Evolutionary conservation across 768 basidiomycete species (phyloP).

Genomic region (Phaeotremella skinneri): DNA sequence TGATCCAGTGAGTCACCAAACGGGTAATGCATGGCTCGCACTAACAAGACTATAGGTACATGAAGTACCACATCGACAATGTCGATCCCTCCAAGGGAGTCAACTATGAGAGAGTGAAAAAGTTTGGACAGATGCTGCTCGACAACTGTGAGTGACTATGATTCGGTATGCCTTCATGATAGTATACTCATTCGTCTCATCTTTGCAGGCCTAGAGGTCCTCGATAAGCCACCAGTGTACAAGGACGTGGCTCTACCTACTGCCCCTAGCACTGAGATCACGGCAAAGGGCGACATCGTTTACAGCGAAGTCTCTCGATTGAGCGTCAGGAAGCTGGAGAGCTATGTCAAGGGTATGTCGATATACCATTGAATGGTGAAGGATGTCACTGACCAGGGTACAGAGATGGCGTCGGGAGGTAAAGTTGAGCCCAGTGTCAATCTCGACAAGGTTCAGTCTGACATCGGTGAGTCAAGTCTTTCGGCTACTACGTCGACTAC

Average conservation of each 20-base stretch:
- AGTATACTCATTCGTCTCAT: slow-evolving; percentile 52
- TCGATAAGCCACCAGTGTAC: slow-evolving; percentile 45
- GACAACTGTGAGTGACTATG: slow-evolving; percentile 61
- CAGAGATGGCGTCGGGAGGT: slow-evolving; percentile 94
- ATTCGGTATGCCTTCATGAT: slow-evolving; percentile 8
- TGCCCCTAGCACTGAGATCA: slow-evolving; percentile 91
- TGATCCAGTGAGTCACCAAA: slow-evolving; percentile 53
- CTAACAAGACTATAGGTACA: slow-evolving; percentile 60
- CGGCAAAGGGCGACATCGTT: slow-evolving; percentile 87
- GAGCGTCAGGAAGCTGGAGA: slow-evolving; percentile 94
- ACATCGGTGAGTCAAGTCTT: slow-evolving; percentile 57
- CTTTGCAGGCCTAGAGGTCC: slow-evolving; percentile 38
- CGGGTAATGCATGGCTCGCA: background rate
- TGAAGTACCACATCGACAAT: slow-evolving; percentile 90
- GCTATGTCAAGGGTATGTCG: slow-evolving; percentile 63
- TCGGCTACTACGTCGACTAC: background rate
- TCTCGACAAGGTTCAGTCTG: slow-evolving; percentile 96
- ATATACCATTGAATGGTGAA: background rate
- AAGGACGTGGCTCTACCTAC: slow-evolving; percentile 84
- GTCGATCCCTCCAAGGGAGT: slow-evolving; percentile 75
- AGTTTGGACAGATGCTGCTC: slow-evolving; percentile 92
- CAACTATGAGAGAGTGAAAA: slow-evolving; percentile 91
- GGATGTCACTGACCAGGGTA: slow-evolving; percentile 3
- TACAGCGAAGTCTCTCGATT: slow-evolving; percentile 93
- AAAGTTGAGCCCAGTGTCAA: slow-evolving; percentile 84